Conservation (phyloP, 2,329 filamentous ascomycete species). For the Fusarium caatingaense region DNA sequence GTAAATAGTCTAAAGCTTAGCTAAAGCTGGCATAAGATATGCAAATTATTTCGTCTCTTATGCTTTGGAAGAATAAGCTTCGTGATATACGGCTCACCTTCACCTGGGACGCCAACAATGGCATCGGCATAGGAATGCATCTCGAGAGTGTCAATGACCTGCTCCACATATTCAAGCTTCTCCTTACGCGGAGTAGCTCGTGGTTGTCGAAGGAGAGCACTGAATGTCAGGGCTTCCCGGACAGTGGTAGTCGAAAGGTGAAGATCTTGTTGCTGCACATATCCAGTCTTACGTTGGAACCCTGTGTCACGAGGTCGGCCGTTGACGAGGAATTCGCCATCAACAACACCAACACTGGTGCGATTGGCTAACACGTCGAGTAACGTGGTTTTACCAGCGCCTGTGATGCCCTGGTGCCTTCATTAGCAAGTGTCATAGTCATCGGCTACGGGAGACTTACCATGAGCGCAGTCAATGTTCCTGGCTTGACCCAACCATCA, state of each 20-base stretch:
- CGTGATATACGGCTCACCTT: too few species aligned
- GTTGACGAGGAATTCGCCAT: conserved; percentile 77
- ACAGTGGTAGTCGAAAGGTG: conserved; percentile 84
- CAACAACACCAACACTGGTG: conserved; percentile 85
- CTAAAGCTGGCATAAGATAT: too few species aligned
- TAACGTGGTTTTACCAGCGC: conserved; percentile 88
- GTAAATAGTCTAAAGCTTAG: too few species aligned
- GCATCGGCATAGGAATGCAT: conserved; percentile 75
- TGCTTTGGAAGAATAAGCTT: too few species aligned
- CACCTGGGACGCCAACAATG: conserved; percentile 63
- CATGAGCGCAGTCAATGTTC: conserved; percentile 87
- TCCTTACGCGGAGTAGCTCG: conserved; percentile 72
- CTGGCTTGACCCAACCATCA: conserved; percentile 90
- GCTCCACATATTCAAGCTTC: conserved; percentile 46
- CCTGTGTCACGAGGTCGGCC: conserved; percentile 74
- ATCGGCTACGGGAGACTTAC: conserved; percentile 43
- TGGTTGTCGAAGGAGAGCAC: conserved; percentile 84
- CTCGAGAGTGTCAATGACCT: conserved; percentile 46
- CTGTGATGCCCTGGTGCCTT: conserved; percentile 65
- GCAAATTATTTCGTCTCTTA: too few species aligned
- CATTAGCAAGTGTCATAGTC: neutral
- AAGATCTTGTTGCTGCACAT: conserved; percentile 89
- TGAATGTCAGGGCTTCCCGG: conserved; percentile 84
- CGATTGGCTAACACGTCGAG: conserved; percentile 85
- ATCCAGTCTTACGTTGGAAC: conserved; percentile 89